phyloP scores from a whole-genome alignment of 2,329 filamentous ascomycete species.

The Paraphoma chrysanthemicola region DNA sequence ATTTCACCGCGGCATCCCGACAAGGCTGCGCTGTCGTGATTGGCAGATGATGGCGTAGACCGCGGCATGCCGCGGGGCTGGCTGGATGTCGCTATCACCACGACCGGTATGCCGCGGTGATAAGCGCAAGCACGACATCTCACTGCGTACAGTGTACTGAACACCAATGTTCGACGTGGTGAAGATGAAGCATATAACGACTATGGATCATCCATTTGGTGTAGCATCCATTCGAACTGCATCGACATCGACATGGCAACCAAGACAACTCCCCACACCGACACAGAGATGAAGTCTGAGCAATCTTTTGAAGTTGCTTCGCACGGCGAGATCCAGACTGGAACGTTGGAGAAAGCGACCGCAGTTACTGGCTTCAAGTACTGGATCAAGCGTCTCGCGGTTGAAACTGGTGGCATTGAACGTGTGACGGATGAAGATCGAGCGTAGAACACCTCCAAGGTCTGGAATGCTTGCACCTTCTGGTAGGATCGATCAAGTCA shows the following conservation, averaged over 20 bases:
- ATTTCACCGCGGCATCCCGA: slow-evolving; percentile 6
- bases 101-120: slow-evolving; percentile 21
- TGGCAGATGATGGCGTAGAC: neutral
- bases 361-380: slow-evolving; percentile 2
- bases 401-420: slow-evolving; percentile 31
- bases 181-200: slow-evolving; percentile 14
- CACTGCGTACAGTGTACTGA: slow-evolving; percentile 1
- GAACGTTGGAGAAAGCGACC: slow-evolving; percentile 3
- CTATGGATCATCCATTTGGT: neutral
- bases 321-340: slow-evolving; percentile 8
- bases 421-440: slow-evolving; percentile 30
- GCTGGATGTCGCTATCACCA: slow-evolving; percentile 3
- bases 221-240: neutral
- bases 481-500: slow-evolving; percentile 19
- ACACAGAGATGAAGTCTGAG: slow-evolving; percentile 20
- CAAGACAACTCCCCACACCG: slow-evolving; percentile 9
- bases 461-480: slow-evolving; percentile 36
- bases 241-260: slow-evolving; percentile 8
- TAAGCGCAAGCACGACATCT: slow-evolving; percentile 19
- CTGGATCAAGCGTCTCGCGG: slow-evolving; percentile 21
- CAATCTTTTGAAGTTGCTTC: slow-evolving; percentile 10
- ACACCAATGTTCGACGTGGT: neutral
- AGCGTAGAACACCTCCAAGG: slow-evolving; percentile 24
- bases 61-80: slow-evolving; percentile 18
- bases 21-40: neutral